Evolutionary conservation across 1,139 yeast species (phyloP).

Genomic region (Sporopachydermia cereana): DNA sequence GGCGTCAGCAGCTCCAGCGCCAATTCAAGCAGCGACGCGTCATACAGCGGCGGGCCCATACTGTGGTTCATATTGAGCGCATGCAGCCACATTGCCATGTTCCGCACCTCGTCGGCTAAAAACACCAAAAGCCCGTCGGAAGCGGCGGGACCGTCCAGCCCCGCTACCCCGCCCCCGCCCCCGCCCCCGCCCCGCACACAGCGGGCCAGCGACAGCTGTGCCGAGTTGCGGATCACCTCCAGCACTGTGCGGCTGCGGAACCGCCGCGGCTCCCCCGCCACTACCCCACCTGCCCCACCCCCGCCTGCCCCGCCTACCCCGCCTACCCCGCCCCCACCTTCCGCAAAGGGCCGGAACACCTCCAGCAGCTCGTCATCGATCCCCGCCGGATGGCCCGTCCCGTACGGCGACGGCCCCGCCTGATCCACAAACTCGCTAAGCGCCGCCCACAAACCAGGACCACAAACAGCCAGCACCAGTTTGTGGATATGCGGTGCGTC

Average conservation of each 20-base stretch:
- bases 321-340: neutral
- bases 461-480: constrained; percentile 22
- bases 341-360: neutral
- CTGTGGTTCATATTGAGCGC: constrained; percentile 14
- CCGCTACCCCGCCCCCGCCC: neutral
- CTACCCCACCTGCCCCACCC: neutral
- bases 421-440: constrained; percentile 13
- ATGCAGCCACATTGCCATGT: constrained; percentile 18
- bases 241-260: constrained; percentile 1
- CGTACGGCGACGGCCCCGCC: constrained; percentile 11
- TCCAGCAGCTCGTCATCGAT: constrained; percentile 3
- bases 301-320: neutral
- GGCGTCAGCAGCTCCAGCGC: constrained; percentile 41
- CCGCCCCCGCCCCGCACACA: constrained; percentile 1
- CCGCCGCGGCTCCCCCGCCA: neutral
- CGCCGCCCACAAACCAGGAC: constrained; percentile 17
- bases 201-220: neutral
- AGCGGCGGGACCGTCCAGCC: neutral
- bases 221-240: constrained; percentile 2
- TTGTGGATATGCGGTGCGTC: constrained; percentile 28
- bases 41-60: constrained; percentile 19
- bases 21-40: constrained; percentile 44
- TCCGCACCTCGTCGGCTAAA: constrained; percentile 14
- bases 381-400: constrained; percentile 6
- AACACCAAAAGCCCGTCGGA: neutral